Evolutionary conservation across 805 yeast genomes (phyloP), one percentile per base, ranked within the genome.

Genomic region (Saccharomycopsis amapae): DNA sequence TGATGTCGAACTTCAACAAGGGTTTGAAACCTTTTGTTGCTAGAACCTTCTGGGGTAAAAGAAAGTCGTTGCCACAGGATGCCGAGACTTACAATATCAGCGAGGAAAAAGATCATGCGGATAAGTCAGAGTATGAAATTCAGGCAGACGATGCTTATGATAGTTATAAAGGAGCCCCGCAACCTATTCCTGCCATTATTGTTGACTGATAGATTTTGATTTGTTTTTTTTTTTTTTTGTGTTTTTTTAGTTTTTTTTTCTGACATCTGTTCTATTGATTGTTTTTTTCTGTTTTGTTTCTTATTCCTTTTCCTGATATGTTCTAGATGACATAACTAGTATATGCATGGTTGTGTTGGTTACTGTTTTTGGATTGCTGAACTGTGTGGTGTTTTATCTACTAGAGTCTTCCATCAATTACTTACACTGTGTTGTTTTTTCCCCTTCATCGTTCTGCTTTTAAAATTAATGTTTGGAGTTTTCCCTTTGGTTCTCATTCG

Each of bases 1-100:
- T 49, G 3, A 42, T 36, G 5, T 15, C 32, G 13, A 49, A 49
- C 32, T 52, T 46, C 32, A 39, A 45, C 18, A 49, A 46, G 17
- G 55, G 55, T 15, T 44, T 52, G 42, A 52, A 49, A 38, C 49
- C 49, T 2, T 24, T 40, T 9, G 48, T 50, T 10, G 31, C 44
- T 7, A 46, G 35, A 25, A 12, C 34, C 20, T 32, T 10, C 10
- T 44, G 36, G 36, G 7, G 30, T 7, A 41, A 35, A 17, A 7
- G 18, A 25, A 12, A 35, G 22, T 20, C 9, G 19, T 17, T 10
- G 44, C 20, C 13, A 23, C 34, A 33, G 10, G 26, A 41, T 17
- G 28, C 31, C 13, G 19, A n/a, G 19, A 33, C 33, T 39, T 19
- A n/a, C n/a, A n/a, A n/a, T n/a, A 22, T 13, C 24, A 18, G 10